Evolutionary conservation across 805 yeast species (phyloP), one percentile per base, ranked within the genome.

Genomic region (Candida xyloterini): DNA sequence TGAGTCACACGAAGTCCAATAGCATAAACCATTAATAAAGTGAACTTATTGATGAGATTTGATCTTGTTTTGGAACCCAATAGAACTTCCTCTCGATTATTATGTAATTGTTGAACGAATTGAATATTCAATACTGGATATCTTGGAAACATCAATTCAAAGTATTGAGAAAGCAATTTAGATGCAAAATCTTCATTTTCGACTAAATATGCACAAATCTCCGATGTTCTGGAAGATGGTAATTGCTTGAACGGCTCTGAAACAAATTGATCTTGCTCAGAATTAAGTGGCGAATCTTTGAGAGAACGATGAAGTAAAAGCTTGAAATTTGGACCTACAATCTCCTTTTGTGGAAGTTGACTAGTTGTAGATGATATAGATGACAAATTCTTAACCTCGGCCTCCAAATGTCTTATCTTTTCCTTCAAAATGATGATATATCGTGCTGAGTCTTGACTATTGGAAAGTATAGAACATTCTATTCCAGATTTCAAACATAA

Each of bases 21-120:
- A 0, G 57, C 54, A 27, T 54, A 52, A 13, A 50, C 24, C 40
- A 51, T 31, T 25, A 51, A 36, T 21, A 52, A 27, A 10, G 34
- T 27, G 16, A 43, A 48, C 26, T 42, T 30, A 7, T 44, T 27
- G n/a, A 48, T 15, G 15, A 35, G 34, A 14, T 46, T 46, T 9
- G 23, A 11, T 22, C 56, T 42, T 5, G 38, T 18, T 2, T 23
- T 14, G 2, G 38, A 13, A 9, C 14, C 13, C 3, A 23, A 10
- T 1, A 54, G 33, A 7, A 54, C 26, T 2, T 18, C 10, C 4
- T 24, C 20, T 32, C 58, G 37, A 7, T 46, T 30, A 10, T 35
- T 21, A 21, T 54, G 56, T 21, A 52, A 31, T 16, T 33, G 13
- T 10, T 35, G 20, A 9, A 46, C 33, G 9, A 28, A 32, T 1